Conservation (phyloP, 306 rosid genomes). For the Carpinus viminea region DNA sequence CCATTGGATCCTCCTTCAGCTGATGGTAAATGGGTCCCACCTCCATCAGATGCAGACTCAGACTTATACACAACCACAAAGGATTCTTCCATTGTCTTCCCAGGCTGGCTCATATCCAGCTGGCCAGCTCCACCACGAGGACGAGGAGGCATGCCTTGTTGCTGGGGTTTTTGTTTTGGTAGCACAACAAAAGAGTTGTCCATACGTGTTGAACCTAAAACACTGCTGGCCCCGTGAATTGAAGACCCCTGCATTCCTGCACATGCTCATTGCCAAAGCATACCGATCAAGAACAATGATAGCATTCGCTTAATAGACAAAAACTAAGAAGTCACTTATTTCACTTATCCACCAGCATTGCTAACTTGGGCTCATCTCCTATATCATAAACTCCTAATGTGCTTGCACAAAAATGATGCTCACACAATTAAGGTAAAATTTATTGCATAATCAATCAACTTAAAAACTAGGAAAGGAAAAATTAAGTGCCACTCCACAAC, state of each 20-base stretch:
- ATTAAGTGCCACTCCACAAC: background rate
- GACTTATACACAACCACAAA: conserved; percentile 89
- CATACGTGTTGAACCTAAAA: conserved; percentile 73
- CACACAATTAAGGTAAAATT: background rate
- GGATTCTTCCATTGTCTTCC: conserved; percentile 89
- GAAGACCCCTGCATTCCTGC: conserved; percentile 90
- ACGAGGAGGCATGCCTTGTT: conserved; percentile 69
- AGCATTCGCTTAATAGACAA: background rate
- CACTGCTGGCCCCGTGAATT: conserved; percentile 75
- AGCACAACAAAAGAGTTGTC: conserved; percentile 90
- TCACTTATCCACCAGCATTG: background rate
- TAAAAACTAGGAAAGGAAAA: background rate
- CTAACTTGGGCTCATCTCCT: background rate
- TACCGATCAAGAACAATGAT: conserved; percentile 8
- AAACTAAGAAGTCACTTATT: background rate
- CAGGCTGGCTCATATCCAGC: conserved; percentile 56
- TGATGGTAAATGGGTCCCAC: conserved; percentile 54
- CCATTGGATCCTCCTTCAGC: conserved; percentile 55
- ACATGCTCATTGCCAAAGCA: conserved; percentile 32
- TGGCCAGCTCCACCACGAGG: conserved; percentile 49
- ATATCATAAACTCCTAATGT: background rate
- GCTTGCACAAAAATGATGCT: background rate
- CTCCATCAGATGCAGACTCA: conserved; percentile 75
- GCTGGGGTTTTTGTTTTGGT: conserved; percentile 65
- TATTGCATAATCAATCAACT: background rate